Evolutionary conservation across 2,329 filamentous ascomycete genomes (phyloP).

Genomic region (Purpureocillium lavendulum): DNA sequence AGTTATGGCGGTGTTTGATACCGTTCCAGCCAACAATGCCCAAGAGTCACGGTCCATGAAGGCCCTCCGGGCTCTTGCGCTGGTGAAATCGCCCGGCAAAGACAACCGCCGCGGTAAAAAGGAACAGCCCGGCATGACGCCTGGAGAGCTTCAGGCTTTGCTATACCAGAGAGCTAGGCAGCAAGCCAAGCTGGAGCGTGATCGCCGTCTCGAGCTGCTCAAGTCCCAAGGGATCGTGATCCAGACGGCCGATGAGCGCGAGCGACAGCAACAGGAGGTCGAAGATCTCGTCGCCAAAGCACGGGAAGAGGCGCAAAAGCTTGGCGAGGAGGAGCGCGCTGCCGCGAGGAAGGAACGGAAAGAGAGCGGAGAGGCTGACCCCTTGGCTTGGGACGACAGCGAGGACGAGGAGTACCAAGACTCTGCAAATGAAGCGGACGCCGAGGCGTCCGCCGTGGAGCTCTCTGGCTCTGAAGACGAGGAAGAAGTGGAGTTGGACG

Average conservation of each 20-base stretch:
- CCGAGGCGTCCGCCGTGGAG: constrained; percentile 29
- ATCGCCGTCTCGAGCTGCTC: constrained; percentile 68
- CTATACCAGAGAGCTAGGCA: constrained; percentile 66
- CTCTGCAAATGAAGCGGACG: constrained; percentile 26
- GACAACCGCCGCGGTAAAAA: constrained; percentile 30
- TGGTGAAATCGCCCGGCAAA: constrained; percentile 56
- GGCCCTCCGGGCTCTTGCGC: constrained; percentile 64
- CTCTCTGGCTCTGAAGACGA: constrained; percentile 36
- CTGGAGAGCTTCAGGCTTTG: constrained; percentile 57
- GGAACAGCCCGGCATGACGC: constrained; percentile 52
- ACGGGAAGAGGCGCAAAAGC: constrained; percentile 63
- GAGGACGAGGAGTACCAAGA: constrained; percentile 44
- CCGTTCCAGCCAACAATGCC: constrained; percentile 52
- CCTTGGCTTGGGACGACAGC: constrained; percentile 48
- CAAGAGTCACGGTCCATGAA: constrained; percentile 57
- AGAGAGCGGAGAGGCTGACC: constrained; percentile 37
- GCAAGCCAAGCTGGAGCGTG: constrained; percentile 71
- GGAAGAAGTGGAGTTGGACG: constrained; percentile 23
- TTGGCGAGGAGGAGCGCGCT: constrained; percentile 69
- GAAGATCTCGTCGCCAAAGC: constrained; percentile 86
- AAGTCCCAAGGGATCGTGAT: constrained; percentile 72
- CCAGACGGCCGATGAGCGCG: constrained; percentile 79
- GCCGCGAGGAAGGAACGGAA: constrained; percentile 58
- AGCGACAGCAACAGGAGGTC: constrained; percentile 71
- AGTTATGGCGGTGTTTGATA: constrained; percentile 60